Conservation (phyloP, 2,329 filamentous ascomycete genomes). For the Chalara sp. region DNA sequence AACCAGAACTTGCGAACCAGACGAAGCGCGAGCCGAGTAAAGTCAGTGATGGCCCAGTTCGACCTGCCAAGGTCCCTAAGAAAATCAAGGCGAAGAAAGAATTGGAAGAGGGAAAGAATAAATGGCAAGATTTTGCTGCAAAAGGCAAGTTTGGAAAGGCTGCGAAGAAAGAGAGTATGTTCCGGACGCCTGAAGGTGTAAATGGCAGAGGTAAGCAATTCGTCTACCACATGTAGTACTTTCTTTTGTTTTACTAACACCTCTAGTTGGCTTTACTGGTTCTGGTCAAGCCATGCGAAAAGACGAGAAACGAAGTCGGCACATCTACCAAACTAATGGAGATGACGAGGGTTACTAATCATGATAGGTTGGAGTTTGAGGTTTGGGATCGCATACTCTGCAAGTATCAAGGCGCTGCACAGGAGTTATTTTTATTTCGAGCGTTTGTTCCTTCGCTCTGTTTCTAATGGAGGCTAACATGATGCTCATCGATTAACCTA, state of each 20-base stretch:
- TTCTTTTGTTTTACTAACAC: slow-evolving; percentile 22
- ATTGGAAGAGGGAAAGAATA: slow-evolving; percentile 82
- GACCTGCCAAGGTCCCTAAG: slow-evolving; percentile 67
- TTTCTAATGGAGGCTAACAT: slow-evolving; percentile 37
- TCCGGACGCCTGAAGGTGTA: slow-evolving; percentile 81
- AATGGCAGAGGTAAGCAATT: slow-evolving; percentile 70
- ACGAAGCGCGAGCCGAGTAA: slow-evolving; percentile 58
- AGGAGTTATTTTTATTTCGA: slow-evolving; percentile 22
- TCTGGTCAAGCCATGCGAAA: slow-evolving; percentile 96
- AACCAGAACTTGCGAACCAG: slow-evolving; percentile 57
- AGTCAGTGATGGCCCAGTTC: slow-evolving; percentile 48
- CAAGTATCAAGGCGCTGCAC: slow-evolving; percentile 26
- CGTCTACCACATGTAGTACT: neutral
- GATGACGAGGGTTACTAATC: slow-evolving; percentile 48
- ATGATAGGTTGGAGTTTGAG: slow-evolving; percentile 4
- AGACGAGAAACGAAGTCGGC: slow-evolving; percentile 72
- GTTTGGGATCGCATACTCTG: slow-evolving; percentile 28
- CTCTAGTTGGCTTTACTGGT: slow-evolving; percentile 85
- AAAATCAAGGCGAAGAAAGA: slow-evolving; percentile 89
- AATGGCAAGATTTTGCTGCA: slow-evolving; percentile 88
- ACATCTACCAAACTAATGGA: slow-evolving; percentile 75
- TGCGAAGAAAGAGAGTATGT: slow-evolving; percentile 91
- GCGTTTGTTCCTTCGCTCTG: slow-evolving; percentile 8
- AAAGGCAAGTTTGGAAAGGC: slow-evolving; percentile 66
- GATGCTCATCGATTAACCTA: slow-evolving; percentile 11